Evolutionary conservation across 805 yeast species (phyloP).

Genomic region (Saturnispora sanitii): DNA sequence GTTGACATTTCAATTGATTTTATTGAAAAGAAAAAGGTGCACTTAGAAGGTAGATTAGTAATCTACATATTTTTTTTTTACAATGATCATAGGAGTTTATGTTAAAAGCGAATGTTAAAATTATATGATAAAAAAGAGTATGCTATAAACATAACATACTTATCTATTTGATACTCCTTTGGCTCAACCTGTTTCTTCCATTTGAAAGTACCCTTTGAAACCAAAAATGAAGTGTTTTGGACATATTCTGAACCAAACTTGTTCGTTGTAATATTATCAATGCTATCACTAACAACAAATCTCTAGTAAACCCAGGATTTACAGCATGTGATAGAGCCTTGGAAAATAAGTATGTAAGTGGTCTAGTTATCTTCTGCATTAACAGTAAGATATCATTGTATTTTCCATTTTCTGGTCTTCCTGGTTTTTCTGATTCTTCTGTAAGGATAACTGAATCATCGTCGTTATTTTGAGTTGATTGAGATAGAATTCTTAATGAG

Average conservation of each 20-base stretch:
- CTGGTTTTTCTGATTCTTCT: neutral
- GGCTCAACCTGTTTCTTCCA: too few species aligned
- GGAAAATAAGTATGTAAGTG: neutral
- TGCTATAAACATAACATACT: too few species aligned
- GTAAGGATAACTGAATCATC: too few species aligned
- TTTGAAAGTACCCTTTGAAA: neutral
- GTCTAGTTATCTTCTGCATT: neutral
- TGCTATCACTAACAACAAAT: neutral
- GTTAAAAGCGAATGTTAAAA: too few species aligned
- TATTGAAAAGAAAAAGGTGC: neutral
- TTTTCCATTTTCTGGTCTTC: neutral
- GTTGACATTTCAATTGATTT: conserved; percentile 2
- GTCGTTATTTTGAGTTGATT: conserved; percentile 3
- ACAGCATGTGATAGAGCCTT: neutral
- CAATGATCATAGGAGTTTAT: too few species aligned
- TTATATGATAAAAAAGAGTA: too few species aligned
- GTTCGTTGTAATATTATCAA: neutral
- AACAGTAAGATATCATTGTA: neutral
- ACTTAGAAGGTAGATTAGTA: neutral
- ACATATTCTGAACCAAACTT: neutral
- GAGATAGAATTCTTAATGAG: conserved; percentile 8
- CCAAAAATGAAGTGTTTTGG: neutral
- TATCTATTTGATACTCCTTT: too few species aligned
- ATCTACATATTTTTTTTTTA: neutral
- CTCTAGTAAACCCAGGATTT: neutral